Evolutionary conservation across 1,139 yeast genomes (phyloP), one percentile per base, ranked within the genome.

Genomic region (Candida sp.): DNA sequence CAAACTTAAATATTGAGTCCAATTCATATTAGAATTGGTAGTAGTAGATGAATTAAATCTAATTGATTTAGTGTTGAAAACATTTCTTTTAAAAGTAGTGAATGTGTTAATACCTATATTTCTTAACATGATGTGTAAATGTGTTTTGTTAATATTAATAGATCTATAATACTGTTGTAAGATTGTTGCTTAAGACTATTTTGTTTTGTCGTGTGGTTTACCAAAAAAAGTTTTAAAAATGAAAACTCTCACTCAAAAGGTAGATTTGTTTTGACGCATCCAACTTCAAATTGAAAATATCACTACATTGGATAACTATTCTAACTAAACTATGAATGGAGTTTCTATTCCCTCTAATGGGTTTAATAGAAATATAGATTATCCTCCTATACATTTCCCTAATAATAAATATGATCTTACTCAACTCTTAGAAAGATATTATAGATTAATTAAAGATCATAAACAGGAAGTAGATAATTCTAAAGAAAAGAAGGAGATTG

Each of bases 1-100:
- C 59, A 91, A 73, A 41, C 72, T 66, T 53, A 93, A 82, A 61
- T 87, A 93, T 41, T 88, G 84, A 39, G 79, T 77, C 99, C 99
- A 93, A 43, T 73, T 66, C 56, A 85, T 51, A 32, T 37, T 43
- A 9, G 42, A 34, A 15, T 15, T 15, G 19, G 49, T 29, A 5
- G 52, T 38, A n/a, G 55, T 39, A 6, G 59, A 47, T 35, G 67
- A 58, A 15, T 15, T 15, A 15, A 15, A 15, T 15, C 19, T 15
- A 3, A 15, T 15, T 15, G 19, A 15, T 15, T 25, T 25, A 25
- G 11, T 11, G 11, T 25, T 25, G 29, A 11, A 25, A 7, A 11
- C 11, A 5, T 23, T 37, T 4, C 22, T 30, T 38, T 35, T 37
- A 12, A 44, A 22, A 7, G 43, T 43, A 15, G 22, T 44, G 7